These are phyloP conservation scores for Diaporthe caulivora DNA, from an alignment of 2,329 filamentous ascomycete genomes.

Conservation along the genomic window DNA sequence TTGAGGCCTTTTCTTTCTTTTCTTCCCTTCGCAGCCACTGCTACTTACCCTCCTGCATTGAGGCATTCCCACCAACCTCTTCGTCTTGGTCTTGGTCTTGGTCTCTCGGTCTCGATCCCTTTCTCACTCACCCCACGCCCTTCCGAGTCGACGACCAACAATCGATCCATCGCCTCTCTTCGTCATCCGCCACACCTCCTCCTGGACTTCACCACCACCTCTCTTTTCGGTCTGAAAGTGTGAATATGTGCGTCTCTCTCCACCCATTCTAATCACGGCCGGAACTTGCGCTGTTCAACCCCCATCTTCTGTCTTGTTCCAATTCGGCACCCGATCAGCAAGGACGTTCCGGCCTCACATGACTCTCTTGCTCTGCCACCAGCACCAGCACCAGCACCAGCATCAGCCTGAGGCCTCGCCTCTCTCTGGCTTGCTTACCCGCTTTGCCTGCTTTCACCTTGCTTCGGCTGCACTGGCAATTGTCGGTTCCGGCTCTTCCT, in stretches of 20 bases:
- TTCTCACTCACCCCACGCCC: background rate
- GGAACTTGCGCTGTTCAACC: background rate
- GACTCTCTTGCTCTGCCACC: background rate
- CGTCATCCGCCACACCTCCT: constrained; percentile 24
- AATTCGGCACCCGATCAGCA: constrained; percentile 7
- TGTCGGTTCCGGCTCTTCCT: constrained; percentile 13
- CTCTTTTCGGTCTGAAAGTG: constrained; percentile 21
- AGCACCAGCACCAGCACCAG: too few relatives aligned
- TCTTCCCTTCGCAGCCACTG: background rate
- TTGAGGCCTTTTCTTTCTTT: constrained; percentile 11
- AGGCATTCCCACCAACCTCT: constrained; percentile 12
- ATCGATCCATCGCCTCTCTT: constrained; percentile 24
- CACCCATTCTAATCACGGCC: background rate
- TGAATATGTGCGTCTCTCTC: constrained; percentile 26
- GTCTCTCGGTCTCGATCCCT: constrained; percentile 2
- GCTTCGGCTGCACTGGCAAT: constrained; percentile 16
- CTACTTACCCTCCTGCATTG: constrained; percentile 20
- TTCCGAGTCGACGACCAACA: constrained; percentile 12
- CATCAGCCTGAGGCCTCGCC: background rate
- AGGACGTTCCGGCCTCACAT: constrained; percentile 19
- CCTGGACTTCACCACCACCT: background rate
- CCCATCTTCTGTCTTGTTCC: background rate
- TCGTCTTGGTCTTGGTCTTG: background rate
- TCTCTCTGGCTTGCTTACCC: background rate
- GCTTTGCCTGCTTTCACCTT: background rate